Conservation (phyloP, 345 rosid genomes). For the Camelina sativa region DNA sequence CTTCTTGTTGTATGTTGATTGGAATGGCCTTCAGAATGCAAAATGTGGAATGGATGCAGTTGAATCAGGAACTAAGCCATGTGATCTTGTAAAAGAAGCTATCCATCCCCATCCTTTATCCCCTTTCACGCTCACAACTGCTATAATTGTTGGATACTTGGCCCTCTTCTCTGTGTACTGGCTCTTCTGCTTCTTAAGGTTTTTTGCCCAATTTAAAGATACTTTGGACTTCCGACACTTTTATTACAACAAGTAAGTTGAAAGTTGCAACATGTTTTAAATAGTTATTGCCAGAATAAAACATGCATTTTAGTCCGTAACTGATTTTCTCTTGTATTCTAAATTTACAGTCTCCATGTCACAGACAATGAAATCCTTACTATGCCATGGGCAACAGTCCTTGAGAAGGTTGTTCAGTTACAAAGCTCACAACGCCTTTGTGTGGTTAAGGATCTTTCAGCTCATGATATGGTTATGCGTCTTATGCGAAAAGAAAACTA, state of each 20-base stretch:
- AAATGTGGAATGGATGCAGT: slow-evolving; percentile 99
- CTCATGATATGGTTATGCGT: slow-evolving; percentile 94
- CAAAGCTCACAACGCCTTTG: slow-evolving; percentile 84
- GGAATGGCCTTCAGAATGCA: slow-evolving; percentile 98
- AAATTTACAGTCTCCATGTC: slow-evolving; percentile 80
- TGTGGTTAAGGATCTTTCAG: slow-evolving; percentile 95
- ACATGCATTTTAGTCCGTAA: slow-evolving; percentile 8
- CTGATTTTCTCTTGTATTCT: slow-evolving; percentile 12
- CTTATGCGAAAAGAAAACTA: slow-evolving; percentile 98
- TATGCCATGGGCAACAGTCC: slow-evolving; percentile 90
- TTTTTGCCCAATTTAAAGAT: slow-evolving; percentile 88
- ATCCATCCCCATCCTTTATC: slow-evolving; percentile 83
- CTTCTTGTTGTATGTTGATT: slow-evolving; percentile 88
- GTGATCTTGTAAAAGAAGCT: slow-evolving; percentile 97
- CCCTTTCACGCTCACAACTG: slow-evolving; percentile 85
- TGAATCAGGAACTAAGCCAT: slow-evolving; percentile 94
- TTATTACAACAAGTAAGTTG: slow-evolving; percentile 72
- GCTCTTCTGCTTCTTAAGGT: slow-evolving; percentile 91
- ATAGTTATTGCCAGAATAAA: slow-evolving; percentile 19
- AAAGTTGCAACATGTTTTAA: slow-evolving; percentile 6
- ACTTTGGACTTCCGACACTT: slow-evolving; percentile 81
- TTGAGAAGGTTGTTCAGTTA: slow-evolving; percentile 85
- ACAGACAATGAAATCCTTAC: slow-evolving; percentile 92
- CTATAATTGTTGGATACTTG: slow-evolving; percentile 84
- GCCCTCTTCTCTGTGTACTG: slow-evolving; percentile 82